Conservation (phyloP, 768 basidiomycete species). For the Galerina sulciceps region DNA sequence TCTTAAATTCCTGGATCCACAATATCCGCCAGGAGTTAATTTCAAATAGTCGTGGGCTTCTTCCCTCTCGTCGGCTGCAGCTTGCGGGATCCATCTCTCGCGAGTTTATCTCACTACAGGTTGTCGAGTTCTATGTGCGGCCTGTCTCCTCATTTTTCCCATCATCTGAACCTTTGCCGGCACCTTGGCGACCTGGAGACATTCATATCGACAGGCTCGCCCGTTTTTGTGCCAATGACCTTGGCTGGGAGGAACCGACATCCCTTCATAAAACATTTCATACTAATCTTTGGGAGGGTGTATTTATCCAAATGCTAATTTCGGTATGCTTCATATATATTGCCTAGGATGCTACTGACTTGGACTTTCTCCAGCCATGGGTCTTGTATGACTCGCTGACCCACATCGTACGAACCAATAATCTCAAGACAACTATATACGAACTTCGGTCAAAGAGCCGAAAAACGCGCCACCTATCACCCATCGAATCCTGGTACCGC, state of each 20-base stretch:
- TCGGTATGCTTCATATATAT: not conserved
- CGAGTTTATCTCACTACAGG: not conserved
- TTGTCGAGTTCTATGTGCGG: not conserved
- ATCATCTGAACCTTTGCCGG: not conserved
- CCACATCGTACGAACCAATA: no score
- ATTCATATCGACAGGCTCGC: not conserved
- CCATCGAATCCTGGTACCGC: no score
- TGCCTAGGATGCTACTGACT: no score
- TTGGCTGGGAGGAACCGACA: not conserved
- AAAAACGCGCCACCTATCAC: no score
- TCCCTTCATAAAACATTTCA: not conserved
- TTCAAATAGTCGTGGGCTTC: not conserved
- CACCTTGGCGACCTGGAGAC: not conserved
- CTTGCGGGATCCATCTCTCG: not conserved
- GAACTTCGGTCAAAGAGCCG: no score
- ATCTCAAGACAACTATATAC: no score
- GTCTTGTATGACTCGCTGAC: no score
- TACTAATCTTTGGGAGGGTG: not conserved
- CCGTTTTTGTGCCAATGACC: not conserved
- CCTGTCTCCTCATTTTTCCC: constrained; percentile 3
- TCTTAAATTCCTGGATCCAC: not conserved
- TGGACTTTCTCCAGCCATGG: no score
- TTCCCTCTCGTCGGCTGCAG: not conserved
- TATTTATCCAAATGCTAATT: not conserved
- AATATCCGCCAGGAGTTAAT: not conserved